Evolutionary conservation across 1,284 basidiomycete species (phyloP), one percentile per base, ranked within the genome.

Genomic region (Naganishia liquefaciens): DNA sequence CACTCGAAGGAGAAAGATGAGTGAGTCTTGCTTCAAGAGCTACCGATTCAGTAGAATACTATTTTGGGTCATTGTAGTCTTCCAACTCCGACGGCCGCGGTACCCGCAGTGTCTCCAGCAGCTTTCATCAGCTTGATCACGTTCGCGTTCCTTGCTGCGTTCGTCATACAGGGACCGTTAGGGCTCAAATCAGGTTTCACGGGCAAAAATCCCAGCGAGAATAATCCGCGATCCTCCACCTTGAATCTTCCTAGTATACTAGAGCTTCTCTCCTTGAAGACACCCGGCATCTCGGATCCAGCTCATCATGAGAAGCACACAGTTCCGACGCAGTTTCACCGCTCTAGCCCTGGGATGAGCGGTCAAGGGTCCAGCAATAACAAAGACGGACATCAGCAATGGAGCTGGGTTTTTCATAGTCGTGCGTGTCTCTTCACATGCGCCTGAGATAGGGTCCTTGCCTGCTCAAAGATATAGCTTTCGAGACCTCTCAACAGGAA

Each of bases 331-430:
- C 9, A 7, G 27, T 5, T 25, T 21, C 47, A 7, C 15, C 17
- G 13, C 25, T 15, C 10, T 7, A 13, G 27, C 0, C 57, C 57
- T 15, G 40, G 44, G 11, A 62, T 62, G 60, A 50, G 27, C 25
- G 60, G 60, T 37, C 60, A 62, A 39, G 60, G 60, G 13, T 60
- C 57, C 4, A 60, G 46, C 40, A 60, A 46, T n/a, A 40, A 50
- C 30, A 60, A 42, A 9, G 39, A 60, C 13, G 57, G 57, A 3
- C 57, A 50, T 40, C 49, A 46, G 23, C 57, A 60, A 39, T 60
- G 46, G 66, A 73, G 69, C 51, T 76, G 75, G 75, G 75, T 73
- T 63, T 66, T 70, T 23, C 70, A 73, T 54, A 62, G 63, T n/a
- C 51, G 47, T 63, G 47, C 65, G 64, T 57, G 17, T 13, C 9